A percentile compares a stretch with the other conserved stretches of the same genome.
Evolutionary conservation across 192 early-diverging fungal genomes (phyloP).

Genomic region (Spizellomyces punctatus): DNA sequence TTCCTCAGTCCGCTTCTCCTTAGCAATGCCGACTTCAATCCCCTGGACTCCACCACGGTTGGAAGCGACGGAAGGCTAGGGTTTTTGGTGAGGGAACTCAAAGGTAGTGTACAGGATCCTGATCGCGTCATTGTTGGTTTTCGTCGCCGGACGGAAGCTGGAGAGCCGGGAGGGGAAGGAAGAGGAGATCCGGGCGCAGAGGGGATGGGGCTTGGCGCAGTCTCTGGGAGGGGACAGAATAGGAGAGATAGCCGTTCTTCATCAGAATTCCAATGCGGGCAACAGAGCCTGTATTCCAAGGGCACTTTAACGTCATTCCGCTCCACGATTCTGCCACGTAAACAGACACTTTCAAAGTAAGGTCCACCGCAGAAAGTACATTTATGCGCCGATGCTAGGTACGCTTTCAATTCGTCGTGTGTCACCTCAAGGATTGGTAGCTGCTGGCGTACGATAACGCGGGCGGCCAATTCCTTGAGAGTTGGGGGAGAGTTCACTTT

Average conservation of each 20-base stretch:
- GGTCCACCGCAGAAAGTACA: constrained; percentile 84
- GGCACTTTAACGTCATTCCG: constrained; percentile 44
- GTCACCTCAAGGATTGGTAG: constrained; percentile 55
- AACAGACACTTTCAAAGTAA: constrained; percentile 66
- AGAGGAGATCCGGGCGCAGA: constrained; percentile 9
- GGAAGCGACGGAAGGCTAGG: constrained; percentile 33
- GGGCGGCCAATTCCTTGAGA: constrained; percentile 75
- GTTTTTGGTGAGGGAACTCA: constrained; percentile 32
- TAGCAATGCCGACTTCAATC: constrained; percentile 10
- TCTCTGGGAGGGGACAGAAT: constrained; percentile 65
- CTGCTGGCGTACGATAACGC: constrained; percentile 70
- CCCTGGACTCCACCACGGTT: not conserved
- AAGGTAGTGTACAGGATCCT: constrained; percentile 25
- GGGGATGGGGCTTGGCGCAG: constrained; percentile 46
- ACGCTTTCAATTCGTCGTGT: constrained; percentile 61
- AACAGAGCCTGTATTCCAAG: constrained; percentile 73
- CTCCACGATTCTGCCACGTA: constrained; percentile 65
- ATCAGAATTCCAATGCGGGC: constrained; percentile 77
- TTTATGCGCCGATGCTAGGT: constrained; percentile 56
- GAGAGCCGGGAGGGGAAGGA: constrained; percentile 22
- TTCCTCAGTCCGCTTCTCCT: constrained; percentile 4
- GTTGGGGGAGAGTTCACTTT: constrained; percentile 47
- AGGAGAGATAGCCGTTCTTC: constrained; percentile 63
- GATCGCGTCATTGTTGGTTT: constrained; percentile 8
- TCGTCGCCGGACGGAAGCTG: not conserved